Evolutionary conservation across 73 alveolate genomes (phyloP).

Genomic region (Vitrella brassicaformis): DNA sequence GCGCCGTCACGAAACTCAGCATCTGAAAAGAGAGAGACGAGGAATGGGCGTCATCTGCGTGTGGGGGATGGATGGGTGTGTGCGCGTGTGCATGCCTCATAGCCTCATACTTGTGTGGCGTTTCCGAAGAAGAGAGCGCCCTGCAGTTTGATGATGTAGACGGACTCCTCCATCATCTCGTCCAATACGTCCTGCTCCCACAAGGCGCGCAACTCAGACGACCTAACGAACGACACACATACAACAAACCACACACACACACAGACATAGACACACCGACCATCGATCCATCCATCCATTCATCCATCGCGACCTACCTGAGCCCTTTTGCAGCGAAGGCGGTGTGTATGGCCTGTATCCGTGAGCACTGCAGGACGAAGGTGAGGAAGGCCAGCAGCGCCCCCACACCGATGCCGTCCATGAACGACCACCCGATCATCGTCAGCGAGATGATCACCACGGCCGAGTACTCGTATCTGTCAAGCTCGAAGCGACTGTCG

Average conservation of each 20-base stretch:
- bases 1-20: too few relatives aligned
- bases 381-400: conserved; percentile 16
- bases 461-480: conserved; percentile 5
- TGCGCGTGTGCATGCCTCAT: too few relatives aligned
- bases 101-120: too few relatives aligned
- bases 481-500: conserved; percentile 16
- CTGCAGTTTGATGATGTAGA: conserved; percentile 12
- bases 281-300: too few relatives aligned
- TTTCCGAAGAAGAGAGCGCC: conserved; percentile 29
- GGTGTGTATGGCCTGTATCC: conserved; percentile 6
- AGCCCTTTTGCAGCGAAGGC: conserved; percentile 17
- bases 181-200: conserved; percentile 3
- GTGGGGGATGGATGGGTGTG: too few relatives aligned
- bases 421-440: conserved; percentile 9
- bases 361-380: conserved; percentile 14
- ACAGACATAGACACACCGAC: too few relatives aligned
- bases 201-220: conserved; percentile 7
- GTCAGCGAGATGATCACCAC: conserved; percentile 9
- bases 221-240: too few relatives aligned
- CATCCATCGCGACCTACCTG: too few relatives aligned
- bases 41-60: too few relatives aligned
- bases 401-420: conserved; percentile 12
- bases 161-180: conserved; percentile 1
- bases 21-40: too few relatives aligned
- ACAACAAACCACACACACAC: too few relatives aligned